Base-by-base conservation (phyloP, 768 basidiomycete genomes). In the Asterophora parasitica region DNA sequence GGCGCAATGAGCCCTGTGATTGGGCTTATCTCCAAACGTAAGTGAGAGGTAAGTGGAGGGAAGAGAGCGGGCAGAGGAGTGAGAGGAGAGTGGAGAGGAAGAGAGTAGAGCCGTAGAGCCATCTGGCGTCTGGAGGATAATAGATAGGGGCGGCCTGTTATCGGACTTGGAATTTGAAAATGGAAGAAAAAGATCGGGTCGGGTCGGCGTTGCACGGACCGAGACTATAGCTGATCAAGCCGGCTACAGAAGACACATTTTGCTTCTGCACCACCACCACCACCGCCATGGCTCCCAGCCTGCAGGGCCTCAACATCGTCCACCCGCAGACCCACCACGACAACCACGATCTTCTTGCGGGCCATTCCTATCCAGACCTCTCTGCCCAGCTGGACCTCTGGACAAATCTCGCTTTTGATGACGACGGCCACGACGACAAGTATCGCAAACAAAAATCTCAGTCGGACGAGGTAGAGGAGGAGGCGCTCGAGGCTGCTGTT, bases 231-330 rank as follows among this genome's bases (percentile, higher is more conserved):
- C 6, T 23, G 23, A 23, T 23, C 23, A 23, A 6, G 23, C 23
- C 23, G 23, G 23, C 23, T n/a, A n/a, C n/a, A n/a, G 23, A 3
- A 23, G 6, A 3, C 23, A 23, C 23, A 12, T 20, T 44, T 33
- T 31, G 39, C 38, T 44, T n/a, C n/a, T 41, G 23, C 41, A 45
- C 43, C 7, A 27, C 34, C 32, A 44, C 32, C 33, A 35, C 17
- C 30, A 42, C 43, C 40, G 36, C 42, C 32, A 85, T 86, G 84
- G 68, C 78, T 34, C 77, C 85, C 19, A 79, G 74, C 48, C 70
- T 92, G 9, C 82, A 89, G 46, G 89, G 89, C 26, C 83, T 92
- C 63, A 90, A 92, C 67, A 71, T 90, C 65, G 75, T 92, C 44
- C 81, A 83, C 37, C 75, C 83, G n/a, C 66, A 67, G 20, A 61